These are phyloP conservation scores for Cantharellus anzutake DNA, from an alignment of 768 basidiomycete species.

Conservation along the genomic window DNA sequence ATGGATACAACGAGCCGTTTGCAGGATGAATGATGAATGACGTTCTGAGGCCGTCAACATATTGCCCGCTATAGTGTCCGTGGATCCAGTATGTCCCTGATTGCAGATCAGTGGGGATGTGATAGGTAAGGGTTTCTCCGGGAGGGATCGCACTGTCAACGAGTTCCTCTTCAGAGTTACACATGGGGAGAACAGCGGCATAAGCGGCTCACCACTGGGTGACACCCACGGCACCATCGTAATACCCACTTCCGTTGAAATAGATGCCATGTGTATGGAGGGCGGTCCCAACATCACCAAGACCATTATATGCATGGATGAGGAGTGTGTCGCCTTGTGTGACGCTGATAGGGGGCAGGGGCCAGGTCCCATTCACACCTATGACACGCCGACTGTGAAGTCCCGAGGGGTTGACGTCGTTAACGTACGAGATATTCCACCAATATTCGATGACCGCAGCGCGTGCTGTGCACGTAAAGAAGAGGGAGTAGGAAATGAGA, in stretches of 20 bases:
- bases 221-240: constrained; percentile 71
- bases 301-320: constrained; percentile 55
- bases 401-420: constrained; percentile 64
- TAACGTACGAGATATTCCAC: constrained; percentile 79
- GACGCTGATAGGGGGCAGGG: constrained; percentile 73
- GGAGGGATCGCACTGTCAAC: constrained; percentile 15
- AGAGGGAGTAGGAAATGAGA: neutral
- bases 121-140: constrained; percentile 50
- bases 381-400: constrained; percentile 56
- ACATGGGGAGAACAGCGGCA: neutral
- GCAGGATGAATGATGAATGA: constrained; percentile 52
- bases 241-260: constrained; percentile 74
- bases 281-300: constrained; percentile 38
- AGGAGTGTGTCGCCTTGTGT: constrained; percentile 50
- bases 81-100: constrained; percentile 58
- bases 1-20: constrained; percentile 32
- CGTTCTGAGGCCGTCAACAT: constrained; percentile 83
- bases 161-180: neutral
- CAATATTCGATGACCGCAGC: constrained; percentile 17
- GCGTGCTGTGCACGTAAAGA: constrained; percentile 4
- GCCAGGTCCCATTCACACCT: constrained; percentile 87
- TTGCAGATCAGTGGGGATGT: constrained; percentile 50
- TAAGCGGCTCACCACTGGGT: constrained; percentile 51
- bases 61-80: constrained; percentile 45
- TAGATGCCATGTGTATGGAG: constrained; percentile 94